phyloP scores from a whole-genome alignment of 2,329 filamentous ascomycete genomes.

The Fusarium acutatum region DNA sequence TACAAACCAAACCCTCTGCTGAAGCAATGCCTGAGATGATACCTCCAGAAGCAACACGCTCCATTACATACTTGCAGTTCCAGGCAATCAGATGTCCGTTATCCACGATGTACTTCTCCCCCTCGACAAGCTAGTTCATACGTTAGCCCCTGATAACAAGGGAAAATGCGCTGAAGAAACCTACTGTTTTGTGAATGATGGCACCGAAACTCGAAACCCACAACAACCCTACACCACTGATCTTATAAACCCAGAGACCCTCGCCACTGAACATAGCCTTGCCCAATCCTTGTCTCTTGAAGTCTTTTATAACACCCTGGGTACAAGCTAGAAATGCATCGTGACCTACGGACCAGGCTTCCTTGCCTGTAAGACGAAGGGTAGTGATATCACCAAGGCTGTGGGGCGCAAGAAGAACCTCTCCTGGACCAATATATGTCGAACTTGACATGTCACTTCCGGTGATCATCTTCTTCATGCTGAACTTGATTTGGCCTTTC shows the following conservation, averaged over 20 bases:
- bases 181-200: slow-evolving; percentile 91
- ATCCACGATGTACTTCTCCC: slow-evolving; percentile 90
- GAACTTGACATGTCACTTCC: slow-evolving; percentile 83
- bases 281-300: slow-evolving; percentile 83
- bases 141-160: slow-evolving; percentile 3
- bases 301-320: slow-evolving; percentile 86
- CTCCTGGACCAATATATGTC: slow-evolving; percentile 87
- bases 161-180: slow-evolving; percentile 44
- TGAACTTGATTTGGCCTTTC: slow-evolving; percentile 84
- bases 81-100: slow-evolving; percentile 95
- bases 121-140: slow-evolving; percentile 60
- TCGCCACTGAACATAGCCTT: slow-evolving; percentile 97
- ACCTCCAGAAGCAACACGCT: slow-evolving; percentile 88
- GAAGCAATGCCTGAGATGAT: slow-evolving; percentile 88
- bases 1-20: slow-evolving; percentile 91
- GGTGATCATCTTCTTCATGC: slow-evolving; percentile 87
- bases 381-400: slow-evolving; percentile 87
- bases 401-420: slow-evolving; percentile 83
- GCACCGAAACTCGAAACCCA: slow-evolving; percentile 96
- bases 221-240: slow-evolving; percentile 80
- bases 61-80: slow-evolving; percentile 94
- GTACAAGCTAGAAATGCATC: slow-evolving; percentile 89
- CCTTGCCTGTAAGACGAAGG: slow-evolving; percentile 74
- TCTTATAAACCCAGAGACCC: slow-evolving; percentile 89
- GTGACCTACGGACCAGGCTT: slow-evolving; percentile 84